Percentiles rank a stretch among this genome's conserved stretches.
These are phyloP conservation scores for Bruguiera sexangula DNA, from an alignment of 345 rosid genomes.

Conservation along the genomic window DNA sequence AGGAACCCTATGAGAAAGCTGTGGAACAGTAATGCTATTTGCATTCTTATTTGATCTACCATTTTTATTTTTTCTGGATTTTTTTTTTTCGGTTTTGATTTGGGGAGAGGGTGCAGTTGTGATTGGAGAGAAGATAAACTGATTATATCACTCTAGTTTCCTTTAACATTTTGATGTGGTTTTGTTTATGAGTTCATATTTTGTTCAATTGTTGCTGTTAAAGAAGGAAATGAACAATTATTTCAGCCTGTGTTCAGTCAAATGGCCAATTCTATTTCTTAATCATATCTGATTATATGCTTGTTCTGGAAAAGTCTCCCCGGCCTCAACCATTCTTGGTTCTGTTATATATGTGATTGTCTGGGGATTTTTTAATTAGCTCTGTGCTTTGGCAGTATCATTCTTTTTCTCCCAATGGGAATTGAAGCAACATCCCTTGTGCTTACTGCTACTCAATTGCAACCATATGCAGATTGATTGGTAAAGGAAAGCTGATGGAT, in stretches of 20 bases:
- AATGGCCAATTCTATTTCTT: too few relatives aligned
- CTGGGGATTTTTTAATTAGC: background rate
- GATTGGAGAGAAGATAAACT: conserved; percentile 1
- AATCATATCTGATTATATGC: too few relatives aligned
- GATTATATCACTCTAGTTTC: background rate
- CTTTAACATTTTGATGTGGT: background rate
- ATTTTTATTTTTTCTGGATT: background rate
- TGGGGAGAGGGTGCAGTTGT: background rate
- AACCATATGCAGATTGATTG: conserved; percentile 55
- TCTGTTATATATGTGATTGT: too few relatives aligned
- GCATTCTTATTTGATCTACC: conserved; percentile 2
- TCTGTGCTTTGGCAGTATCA: background rate
- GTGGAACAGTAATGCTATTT: conserved; percentile 55
- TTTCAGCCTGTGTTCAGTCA: too few relatives aligned
- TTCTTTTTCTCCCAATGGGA: background rate
- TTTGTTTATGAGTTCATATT: background rate
- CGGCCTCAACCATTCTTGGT: too few relatives aligned
- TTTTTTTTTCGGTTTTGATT: background rate
- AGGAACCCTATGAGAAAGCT: conserved; percentile 86
- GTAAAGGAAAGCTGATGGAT: conserved; percentile 87
- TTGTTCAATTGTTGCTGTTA: background rate
- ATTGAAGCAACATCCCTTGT: background rate
- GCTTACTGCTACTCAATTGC: conserved; percentile 8
- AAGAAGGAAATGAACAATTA: background rate
- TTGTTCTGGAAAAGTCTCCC: too few relatives aligned